Evolutionary conservation across 345 rosid genomes (phyloP).

Genomic region (Firmiana major): DNA sequence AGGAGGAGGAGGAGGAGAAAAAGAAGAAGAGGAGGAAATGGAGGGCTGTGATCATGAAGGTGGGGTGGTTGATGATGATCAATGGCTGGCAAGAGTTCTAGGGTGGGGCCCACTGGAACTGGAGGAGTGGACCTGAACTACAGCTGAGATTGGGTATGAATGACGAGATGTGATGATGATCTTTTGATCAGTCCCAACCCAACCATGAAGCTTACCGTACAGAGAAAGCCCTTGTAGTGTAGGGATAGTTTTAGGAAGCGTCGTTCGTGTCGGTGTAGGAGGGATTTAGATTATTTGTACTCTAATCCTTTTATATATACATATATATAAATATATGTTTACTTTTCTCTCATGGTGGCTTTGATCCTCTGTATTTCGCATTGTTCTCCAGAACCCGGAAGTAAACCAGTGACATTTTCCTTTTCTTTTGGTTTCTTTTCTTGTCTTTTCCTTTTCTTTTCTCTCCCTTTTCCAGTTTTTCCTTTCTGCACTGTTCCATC

Average conservation of each 20-base stretch:
- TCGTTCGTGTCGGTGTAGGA: not conserved
- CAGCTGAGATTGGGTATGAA: not conserved
- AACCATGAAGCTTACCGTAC: not conserved
- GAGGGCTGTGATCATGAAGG: conserved; percentile 21
- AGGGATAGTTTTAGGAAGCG: not conserved
- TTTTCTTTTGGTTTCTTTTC: not conserved
- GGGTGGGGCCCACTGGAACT: conserved; percentile 26
- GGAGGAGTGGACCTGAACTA: conserved; percentile 23
- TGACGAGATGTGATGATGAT: too few relatives aligned
- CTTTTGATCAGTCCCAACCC: not conserved
- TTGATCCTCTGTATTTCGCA: not conserved
- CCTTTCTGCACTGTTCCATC: not conserved
- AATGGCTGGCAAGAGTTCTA: conserved; percentile 36
- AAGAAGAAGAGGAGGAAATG: not conserved
- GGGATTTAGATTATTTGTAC: not conserved
- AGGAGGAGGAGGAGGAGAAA: not conserved
- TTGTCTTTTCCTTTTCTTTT: not conserved
- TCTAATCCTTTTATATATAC: not conserved
- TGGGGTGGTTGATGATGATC: conserved; percentile 26
- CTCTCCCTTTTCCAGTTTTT: not conserved
- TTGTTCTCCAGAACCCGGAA: not conserved
- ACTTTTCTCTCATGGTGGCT: not conserved
- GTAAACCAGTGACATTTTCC: not conserved
- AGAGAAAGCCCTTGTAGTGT: not conserved
- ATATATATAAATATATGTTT: not conserved